A percentile compares a stretch with the other conserved stretches of the same genome.
phyloP scores from a whole-genome alignment of 2,329 filamentous ascomycete species.

The Fusarium sororula region DNA sequence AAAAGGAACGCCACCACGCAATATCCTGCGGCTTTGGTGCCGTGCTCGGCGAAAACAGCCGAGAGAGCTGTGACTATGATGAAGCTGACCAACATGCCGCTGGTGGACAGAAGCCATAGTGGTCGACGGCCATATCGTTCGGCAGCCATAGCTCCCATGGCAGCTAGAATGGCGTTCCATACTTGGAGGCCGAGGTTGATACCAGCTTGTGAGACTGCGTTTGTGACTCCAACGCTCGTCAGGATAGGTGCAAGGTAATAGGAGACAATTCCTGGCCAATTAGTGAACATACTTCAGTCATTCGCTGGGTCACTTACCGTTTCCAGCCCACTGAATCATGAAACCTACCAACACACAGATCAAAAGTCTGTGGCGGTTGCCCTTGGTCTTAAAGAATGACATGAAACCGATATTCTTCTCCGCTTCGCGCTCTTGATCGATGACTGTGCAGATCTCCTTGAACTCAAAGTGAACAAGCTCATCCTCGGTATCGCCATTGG shows the following conservation, averaged over 20 bases:
- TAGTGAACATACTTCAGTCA: background rate
- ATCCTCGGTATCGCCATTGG: conserved; percentile 55
- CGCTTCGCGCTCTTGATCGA: conserved; percentile 52
- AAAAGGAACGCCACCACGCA: conserved; percentile 21
- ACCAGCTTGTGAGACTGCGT: conserved; percentile 1
- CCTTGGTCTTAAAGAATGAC: conserved; percentile 52
- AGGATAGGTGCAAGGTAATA: conserved; percentile 27
- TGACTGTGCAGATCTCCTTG: conserved; percentile 59
- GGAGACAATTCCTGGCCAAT: conserved; percentile 7
- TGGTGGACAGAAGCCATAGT: background rate
- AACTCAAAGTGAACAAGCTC: conserved; percentile 59
- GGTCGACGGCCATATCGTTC: conserved; percentile 22
- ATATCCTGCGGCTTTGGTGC: background rate
- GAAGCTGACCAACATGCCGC: conserved; percentile 21
- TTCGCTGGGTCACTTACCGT: background rate
- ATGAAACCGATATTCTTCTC: conserved; percentile 51
- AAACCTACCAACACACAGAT: conserved; percentile 31
- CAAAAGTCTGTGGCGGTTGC: conserved; percentile 25
- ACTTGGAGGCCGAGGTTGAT: conserved; percentile 21
- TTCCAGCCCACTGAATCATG: conserved; percentile 34
- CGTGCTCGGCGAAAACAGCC: conserved; percentile 3
- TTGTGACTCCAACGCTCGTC: conserved; percentile 10
- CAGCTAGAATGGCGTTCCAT: conserved; percentile 17
- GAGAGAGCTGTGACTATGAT: conserved; percentile 13
- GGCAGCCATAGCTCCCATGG: conserved; percentile 6